Base-by-base conservation (phyloP, 305 asterid genomes). In the Solanum chacoense region DNA sequence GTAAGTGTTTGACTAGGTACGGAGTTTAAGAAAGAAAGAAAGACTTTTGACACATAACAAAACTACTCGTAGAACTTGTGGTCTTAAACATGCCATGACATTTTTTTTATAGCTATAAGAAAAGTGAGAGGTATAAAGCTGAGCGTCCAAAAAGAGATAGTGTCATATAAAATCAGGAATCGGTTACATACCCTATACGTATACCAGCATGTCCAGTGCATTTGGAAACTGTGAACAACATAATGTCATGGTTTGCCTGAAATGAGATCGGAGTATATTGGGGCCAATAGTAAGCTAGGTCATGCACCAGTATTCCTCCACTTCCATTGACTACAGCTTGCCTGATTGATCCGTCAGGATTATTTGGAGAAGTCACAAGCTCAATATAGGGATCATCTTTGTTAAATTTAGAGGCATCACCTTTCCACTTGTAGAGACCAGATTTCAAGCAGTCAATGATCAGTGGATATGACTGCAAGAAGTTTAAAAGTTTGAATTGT, bases 191-290 rank as follows among this genome's bases (percentile, higher is more conserved):
- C 99, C 99, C 99, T 0, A 96, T 88, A 4, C 99, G 97, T 6
- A 94, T 88, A 2, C 98, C 99, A 34, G 98, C 99, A 34, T 97
- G 99, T 88, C 99, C 99, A 9, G 99, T 96, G 95, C 93, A 93
- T 90, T 97, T 97, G 65, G 99, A 97, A 45, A 96, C 94, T 0
- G 99, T 97, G 80, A 97, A 97, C 18, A 97, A 93, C 99, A 97
- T 96, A 87, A 97, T 96, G 71, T 97, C 98, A 35, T 96, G 93
- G 89, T 94, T 93, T 0, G 96, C 96, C 22, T 96, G 94, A 34
- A 90, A 88, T 59, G 98, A 91, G 85, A 97, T 96, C 11, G 98
- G 90, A 84, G 94, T 91, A 38, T 97, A 96, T 45, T 97, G 99
- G 2, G 99, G 99, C 99, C 99, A 97, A 88, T 96, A 96, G 91